Conservation (phyloP, 2,329 filamentous ascomycete genomes). For the Alternaria sp. region DNA sequence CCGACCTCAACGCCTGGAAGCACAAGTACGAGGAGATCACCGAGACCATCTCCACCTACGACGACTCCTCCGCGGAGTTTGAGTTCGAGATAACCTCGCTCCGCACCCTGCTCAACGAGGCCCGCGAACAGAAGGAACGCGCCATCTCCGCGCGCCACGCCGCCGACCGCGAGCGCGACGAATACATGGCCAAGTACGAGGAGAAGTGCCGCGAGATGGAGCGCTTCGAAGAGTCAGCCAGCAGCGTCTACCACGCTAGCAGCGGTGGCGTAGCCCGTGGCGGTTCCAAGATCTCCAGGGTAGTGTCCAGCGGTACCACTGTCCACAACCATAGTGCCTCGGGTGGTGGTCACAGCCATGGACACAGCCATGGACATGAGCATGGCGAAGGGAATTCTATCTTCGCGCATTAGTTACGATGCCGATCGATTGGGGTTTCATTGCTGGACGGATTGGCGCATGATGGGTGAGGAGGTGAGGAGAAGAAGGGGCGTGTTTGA, state of each 20-base stretch:
- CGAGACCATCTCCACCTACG: conserved; percentile 29
- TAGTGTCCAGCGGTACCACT: conserved; percentile 22
- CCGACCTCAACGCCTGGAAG: conserved; percentile 28
- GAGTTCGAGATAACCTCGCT: conserved; percentile 33
- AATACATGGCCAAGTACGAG: conserved; percentile 28
- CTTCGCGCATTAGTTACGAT: not conserved
- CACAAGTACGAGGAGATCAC: conserved; percentile 33
- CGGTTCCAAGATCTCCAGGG: conserved; percentile 10
- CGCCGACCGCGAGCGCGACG: conserved; percentile 33
- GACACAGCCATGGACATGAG: not conserved
- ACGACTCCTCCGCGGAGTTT: conserved; percentile 25
- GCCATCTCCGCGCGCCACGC: conserved; percentile 27
- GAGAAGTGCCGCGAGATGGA: conserved; percentile 35
- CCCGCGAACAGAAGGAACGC: conserved; percentile 33
- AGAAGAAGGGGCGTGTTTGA: not conserved
- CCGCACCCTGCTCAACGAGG: conserved; percentile 26
- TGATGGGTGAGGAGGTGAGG: not conserved
- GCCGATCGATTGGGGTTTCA: not conserved
- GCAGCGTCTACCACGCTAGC: conserved; percentile 20
- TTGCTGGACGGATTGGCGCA: not conserved
- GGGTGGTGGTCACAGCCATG: not conserved
- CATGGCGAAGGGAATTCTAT: conserved; percentile 12
- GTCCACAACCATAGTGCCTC: conserved; percentile 19
- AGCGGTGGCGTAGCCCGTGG: conserved; percentile 3
- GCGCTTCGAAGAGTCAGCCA: conserved; percentile 24